Base-by-base conservation (phyloP, 106 monocot species). In the Cymbidium sinense region DNA sequence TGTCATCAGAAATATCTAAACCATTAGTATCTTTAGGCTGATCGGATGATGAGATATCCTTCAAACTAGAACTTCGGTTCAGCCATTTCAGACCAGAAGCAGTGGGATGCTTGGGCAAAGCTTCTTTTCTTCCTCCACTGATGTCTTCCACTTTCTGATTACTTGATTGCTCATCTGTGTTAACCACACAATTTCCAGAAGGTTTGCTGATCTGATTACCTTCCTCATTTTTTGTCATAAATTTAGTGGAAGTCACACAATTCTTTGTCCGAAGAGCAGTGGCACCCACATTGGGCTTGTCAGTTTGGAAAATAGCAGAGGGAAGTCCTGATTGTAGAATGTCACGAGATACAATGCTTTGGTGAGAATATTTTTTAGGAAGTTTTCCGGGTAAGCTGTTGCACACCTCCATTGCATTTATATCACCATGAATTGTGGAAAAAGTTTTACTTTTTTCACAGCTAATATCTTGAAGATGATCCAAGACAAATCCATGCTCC, bases 371-470 rank as follows among this genome's bases (percentile, higher is more conserved):
- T 20, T n/a, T 71, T 71, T 71, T 7, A 36, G 71, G n/a, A 37
- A n/a, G 21, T 36, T 71, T 71, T 37, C 19, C 20, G 21, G 70
- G 34, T 17, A 35, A 70, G 34, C 34, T 35, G 17, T 11, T 5
- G 34, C 43, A 25, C 9, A 54, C 43, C 20, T 20, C 31, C 64
- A 70, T 11, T 17, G 77, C 11, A 43, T 43, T 74, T 28, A 2
- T 74, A 44, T 28, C 35, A 27, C 25, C 74, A 74, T 11, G 83
- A 78, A 52, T 69, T 76, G 70, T n/a, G 76, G 52, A 76, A 77
- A 64, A 78, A 73, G 30, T n/a, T 27, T 44, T 44, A 74, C 37
- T 4, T 34, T 76, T 75, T 29, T 21, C 54, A 44, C 33, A 23
- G 23, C 36, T 9, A 43, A 21, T 51, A 31, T 43, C 55, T 69